Conservation (phyloP, 176 grass and related monocot genomes). For the Aegilops bicornis region DNA sequence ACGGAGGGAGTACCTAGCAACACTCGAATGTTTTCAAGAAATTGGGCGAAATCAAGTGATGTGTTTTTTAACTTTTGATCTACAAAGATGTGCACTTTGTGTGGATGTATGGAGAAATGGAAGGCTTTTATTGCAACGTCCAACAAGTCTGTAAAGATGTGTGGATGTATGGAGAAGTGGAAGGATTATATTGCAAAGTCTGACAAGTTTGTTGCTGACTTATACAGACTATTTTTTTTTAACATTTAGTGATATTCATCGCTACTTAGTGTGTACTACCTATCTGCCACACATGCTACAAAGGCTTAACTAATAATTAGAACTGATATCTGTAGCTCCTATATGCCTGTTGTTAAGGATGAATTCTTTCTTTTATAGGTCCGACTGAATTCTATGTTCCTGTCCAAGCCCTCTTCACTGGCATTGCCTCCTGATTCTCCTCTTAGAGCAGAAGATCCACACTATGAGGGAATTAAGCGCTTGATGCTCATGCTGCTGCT, state of each 20-base stretch:
- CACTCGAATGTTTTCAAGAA: neutral
- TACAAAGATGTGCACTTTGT: neutral
- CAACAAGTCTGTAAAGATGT: neutral
- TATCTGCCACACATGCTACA: neutral
- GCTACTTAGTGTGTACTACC: neutral
- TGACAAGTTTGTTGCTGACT: neutral
- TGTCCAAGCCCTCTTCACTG: slow-evolving; percentile 89
- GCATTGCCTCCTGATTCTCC: slow-evolving; percentile 81
- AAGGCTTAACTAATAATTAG: neutral
- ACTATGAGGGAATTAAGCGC: slow-evolving; percentile 62
- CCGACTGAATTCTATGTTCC: slow-evolving; percentile 80
- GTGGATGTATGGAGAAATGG: neutral
- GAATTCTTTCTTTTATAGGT: slow-evolving; percentile 50
- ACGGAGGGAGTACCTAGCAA: no score
- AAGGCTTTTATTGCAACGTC: neutral
- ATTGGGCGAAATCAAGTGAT: neutral
- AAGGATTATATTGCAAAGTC: neutral
- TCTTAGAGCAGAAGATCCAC: slow-evolving; percentile 71
- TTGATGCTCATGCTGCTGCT: slow-evolving; percentile 74
- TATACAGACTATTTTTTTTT: neutral
- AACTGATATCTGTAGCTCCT: slow-evolving; percentile 8
- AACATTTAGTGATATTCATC: neutral
- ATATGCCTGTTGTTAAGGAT: slow-evolving; percentile 1
- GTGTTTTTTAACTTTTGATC: slow-evolving; percentile 9
- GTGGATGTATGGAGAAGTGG: neutral